Base-by-base conservation (phyloP, 2,329 filamentous ascomycete genomes). In the Colletotrichum limetticola region DNA sequence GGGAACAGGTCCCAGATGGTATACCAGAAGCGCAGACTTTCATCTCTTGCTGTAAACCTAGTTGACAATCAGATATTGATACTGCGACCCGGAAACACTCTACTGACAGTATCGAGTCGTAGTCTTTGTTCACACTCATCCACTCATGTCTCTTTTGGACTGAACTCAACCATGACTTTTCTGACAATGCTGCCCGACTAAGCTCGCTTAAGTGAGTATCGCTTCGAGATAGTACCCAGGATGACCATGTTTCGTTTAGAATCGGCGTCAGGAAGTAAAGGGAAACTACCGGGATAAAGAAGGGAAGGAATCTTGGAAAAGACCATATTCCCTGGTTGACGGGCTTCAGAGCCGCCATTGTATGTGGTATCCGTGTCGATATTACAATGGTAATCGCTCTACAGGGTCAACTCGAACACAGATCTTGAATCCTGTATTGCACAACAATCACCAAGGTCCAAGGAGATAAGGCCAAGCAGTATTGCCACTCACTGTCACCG, bases 1-100 rank as follows among this genome's bases (percentile, higher is more conserved):
- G 80, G 81, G 24, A 80, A 78, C 71, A 83, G 82, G 73, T 85
- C 83, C 82, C 82, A 85, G 30, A 83, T 74, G 1, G 80, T 79
- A 68, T 81, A 83, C 42, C 42, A 49, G 3, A 49, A 49, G 4
- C 42, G 42, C 8, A 49, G 42, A 19, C 19, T 49, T n/a, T 49
- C 42, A 8, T 49, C 42, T 22, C 42, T 49, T 3, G 42, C 7
- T n/a, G 42, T 49, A 22, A 49, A 49, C 7, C 42, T 49, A n/a
- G 19, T 49, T n/a, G 42, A 49, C 14, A 42, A 42, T 42, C 6
- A 42, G 37, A 19, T 42, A 3, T 42, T 19, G 14, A 5, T 19
- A 42, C 2, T 42, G 37, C 37, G 6, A 3, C 14, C 14, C 6
- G 5, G 9, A 19, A 5, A 8, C 5, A 8, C 5, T 7, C 1